Base-by-base conservation (phyloP, 1,284 basidiomycete genomes). In the Golubevia pallescens region DNA sequence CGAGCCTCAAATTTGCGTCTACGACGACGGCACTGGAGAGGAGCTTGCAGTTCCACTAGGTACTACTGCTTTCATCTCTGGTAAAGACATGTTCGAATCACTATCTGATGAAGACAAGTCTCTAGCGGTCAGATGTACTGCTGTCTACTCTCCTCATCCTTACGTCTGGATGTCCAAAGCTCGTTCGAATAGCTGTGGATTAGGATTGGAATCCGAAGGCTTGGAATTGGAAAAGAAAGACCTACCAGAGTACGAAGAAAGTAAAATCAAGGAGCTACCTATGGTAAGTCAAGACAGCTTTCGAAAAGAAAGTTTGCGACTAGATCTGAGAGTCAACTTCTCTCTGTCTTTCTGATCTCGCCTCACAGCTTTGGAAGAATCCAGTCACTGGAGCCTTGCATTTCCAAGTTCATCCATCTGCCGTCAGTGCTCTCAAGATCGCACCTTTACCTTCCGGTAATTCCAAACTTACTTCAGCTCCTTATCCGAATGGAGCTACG, bases 11-110 rank as follows among this genome's bases (percentile, higher is more conserved):
- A 88, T 88, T 0, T 90, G 91, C 65, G 87, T 92, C 58, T 96
- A 97, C 84, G 94, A 96, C 79, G 94, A 96, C 85, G 93, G 93
- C 1, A 92, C 93, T 0, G 92, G 91, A 0, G 93, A 96, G 70
- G 91, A 92, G 86, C 87, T 95, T 1, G 80, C 88, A 6, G 93
- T 96, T 0, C 93, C 94, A 1, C 88, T 94, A 4, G 94, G 93
- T 0, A 93, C 93, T 0, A 97, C 94, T 0, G 93, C 91, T 8
- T 95, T 51, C 57, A 21, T 24, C 24, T 53, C 21, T 28, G 94
- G 93, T 3, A 90, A 89, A 86, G 92, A 90, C 52, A 95, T 94
- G 91, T 95, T 96, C 77, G 90, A 94, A 57, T 89, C 93, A 48
- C 88, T 96, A 19, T 89, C 93, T 0, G 82, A 88, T 0, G 89